Conservation (phyloP, 768 basidiomycete genomes). For the Antrodiella citrinella region DNA sequence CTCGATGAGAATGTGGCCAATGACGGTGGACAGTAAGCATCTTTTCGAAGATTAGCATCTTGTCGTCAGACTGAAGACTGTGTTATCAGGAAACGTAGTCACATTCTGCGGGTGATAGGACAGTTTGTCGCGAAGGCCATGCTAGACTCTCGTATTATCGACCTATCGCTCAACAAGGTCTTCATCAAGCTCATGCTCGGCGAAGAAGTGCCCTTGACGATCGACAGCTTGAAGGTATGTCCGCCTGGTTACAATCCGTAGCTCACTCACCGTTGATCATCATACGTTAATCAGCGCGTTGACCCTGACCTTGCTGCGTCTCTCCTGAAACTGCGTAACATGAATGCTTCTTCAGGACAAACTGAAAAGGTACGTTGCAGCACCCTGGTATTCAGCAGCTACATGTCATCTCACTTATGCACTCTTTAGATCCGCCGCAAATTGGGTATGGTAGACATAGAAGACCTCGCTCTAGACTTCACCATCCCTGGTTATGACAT, state of each 20-base stretch:
- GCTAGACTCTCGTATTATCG: slow-evolving; percentile 95
- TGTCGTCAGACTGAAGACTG: neutral
- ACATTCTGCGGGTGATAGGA: slow-evolving; percentile 84
- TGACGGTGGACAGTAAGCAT: slow-evolving; percentile 67
- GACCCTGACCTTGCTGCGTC: slow-evolving; percentile 84
- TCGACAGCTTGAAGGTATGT: slow-evolving; percentile 74
- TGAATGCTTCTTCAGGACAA: slow-evolving; percentile 36
- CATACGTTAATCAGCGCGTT: slow-evolving; percentile 46
- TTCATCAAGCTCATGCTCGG: slow-evolving; percentile 89
- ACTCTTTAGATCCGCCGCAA: slow-evolving; percentile 21
- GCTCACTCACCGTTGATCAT: neutral
- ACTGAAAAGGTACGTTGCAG: slow-evolving; percentile 41
- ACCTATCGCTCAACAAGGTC: slow-evolving; percentile 89
- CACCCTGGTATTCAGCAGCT: neutral
- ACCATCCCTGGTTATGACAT: slow-evolving; percentile 95
- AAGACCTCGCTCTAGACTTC: slow-evolving; percentile 92
- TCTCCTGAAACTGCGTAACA: slow-evolving; percentile 66
- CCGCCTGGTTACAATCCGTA: too few relatives aligned
- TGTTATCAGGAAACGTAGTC: slow-evolving; percentile 62
- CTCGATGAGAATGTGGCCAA: slow-evolving; percentile 58
- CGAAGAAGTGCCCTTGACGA: slow-evolving; percentile 74
- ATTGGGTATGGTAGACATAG: slow-evolving; percentile 49
- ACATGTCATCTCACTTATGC: neutral
- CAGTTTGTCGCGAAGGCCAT: slow-evolving; percentile 97
- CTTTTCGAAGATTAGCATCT: neutral